Conservation (phyloP, 352 stramenopile species). For the Phytophthora hibernalis region DNA sequence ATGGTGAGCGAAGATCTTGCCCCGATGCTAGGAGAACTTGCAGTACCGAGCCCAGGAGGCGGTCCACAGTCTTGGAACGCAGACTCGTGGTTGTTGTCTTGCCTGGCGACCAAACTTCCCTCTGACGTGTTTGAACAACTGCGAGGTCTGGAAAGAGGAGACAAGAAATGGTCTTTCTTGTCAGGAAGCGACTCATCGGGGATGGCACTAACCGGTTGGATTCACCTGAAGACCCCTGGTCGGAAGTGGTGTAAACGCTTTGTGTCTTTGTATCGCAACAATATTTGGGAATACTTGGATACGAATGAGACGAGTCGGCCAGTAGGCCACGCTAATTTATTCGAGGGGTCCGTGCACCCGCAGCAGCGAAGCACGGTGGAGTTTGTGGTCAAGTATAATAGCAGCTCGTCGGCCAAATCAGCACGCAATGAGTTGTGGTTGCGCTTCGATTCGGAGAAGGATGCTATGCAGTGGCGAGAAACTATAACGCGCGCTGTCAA, state of each 20-base stretch:
- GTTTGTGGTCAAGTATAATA: slow-evolving; percentile 69
- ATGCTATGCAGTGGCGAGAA: slow-evolving; percentile 51
- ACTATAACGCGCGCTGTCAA: slow-evolving; percentile 46
- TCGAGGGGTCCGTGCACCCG: slow-evolving; percentile 63
- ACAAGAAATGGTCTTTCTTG: slow-evolving; percentile 31
- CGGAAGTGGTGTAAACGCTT: slow-evolving; percentile 76
- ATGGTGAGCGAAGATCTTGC: slow-evolving; percentile 37
- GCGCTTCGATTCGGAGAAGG: slow-evolving; percentile 57
- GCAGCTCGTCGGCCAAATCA: slow-evolving; percentile 54
- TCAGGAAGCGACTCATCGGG: slow-evolving; percentile 16
- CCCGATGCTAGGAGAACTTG: slow-evolving; percentile 54
- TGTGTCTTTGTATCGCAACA: slow-evolving; percentile 76
- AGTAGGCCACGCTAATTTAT: slow-evolving; percentile 79
- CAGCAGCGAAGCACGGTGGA: slow-evolving; percentile 60
- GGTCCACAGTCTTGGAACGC: slow-evolving; percentile 57
- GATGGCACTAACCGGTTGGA: slow-evolving; percentile 53
- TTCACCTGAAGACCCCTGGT: slow-evolving; percentile 68
- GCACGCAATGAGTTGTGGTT: slow-evolving; percentile 67
- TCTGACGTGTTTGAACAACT: slow-evolving; percentile 65
- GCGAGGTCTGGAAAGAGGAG: slow-evolving; percentile 36
- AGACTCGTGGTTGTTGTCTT: slow-evolving; percentile 72
- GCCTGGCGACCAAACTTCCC: slow-evolving; percentile 68
- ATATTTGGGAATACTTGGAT: slow-evolving; percentile 80
- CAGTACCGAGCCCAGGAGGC: slow-evolving; percentile 18
- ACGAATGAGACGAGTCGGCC: slow-evolving; percentile 64